Conservation (phyloP, 768 basidiomycete genomes). For the Lactifluus subvellereus region DNA sequence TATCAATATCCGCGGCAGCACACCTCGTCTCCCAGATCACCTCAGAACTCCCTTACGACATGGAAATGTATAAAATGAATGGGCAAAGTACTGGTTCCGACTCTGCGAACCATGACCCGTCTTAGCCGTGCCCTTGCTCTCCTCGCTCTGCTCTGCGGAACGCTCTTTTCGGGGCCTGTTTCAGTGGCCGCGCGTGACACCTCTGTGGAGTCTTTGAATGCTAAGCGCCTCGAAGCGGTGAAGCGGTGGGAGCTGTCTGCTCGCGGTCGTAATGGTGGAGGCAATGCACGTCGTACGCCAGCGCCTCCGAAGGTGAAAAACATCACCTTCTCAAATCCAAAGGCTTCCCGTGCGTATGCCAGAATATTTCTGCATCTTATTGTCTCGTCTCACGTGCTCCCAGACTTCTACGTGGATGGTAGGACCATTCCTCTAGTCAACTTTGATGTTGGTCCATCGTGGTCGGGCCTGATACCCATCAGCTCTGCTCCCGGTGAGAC, state of each 20-base stretch:
- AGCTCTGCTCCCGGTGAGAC: conserved; percentile 55
- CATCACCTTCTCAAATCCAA: conserved; percentile 66
- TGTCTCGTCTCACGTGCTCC: background rate
- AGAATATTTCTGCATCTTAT: background rate
- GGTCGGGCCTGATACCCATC: conserved; percentile 70
- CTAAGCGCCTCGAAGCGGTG: conserved; percentile 8
- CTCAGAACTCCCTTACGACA: background rate
- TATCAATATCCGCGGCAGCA: too few species aligned
- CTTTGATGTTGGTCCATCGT: conserved; percentile 71
- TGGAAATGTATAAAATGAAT: conserved; percentile 1
- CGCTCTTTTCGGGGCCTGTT: background rate
- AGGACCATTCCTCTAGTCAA: conserved; percentile 58
- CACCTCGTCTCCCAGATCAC: background rate
- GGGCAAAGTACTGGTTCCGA: background rate
- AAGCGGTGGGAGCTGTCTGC: conserved; percentile 8
- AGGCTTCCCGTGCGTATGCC: conserved; percentile 47
- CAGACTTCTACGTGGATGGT: conserved; percentile 70
- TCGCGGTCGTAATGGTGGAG: background rate
- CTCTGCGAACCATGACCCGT: background rate
- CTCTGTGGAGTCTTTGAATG: background rate
- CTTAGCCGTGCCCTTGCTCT: background rate
- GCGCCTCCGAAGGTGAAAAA: conserved; percentile 40
- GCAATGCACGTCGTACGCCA: background rate
- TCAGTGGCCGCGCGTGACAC: background rate
- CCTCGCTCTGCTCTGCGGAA: background rate